These are phyloP conservation scores for Pseudogymnoascus sp. DNA, from an alignment of 2,329 filamentous ascomycete species.

Conservation along the genomic window DNA sequence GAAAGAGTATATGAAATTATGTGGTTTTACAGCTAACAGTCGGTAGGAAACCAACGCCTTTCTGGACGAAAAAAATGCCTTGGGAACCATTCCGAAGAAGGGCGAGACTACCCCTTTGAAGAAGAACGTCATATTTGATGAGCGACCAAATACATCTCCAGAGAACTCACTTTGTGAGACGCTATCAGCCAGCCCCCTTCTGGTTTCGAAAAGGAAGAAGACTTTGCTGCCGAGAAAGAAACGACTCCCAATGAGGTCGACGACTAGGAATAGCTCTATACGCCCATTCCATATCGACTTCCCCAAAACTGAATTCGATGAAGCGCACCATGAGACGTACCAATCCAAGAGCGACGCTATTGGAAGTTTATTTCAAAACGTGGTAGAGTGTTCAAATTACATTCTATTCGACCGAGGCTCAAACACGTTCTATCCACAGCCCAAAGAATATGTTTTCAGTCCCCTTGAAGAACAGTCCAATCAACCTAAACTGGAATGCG, in stretches of 20 bases:
- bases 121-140: background rate
- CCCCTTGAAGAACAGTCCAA: slow-evolving; percentile 3
- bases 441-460: slow-evolving; percentile 14
- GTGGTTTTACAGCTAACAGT: background rate
- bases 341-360: slow-evolving; percentile 17
- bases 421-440: slow-evolving; percentile 13
- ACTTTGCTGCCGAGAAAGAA: background rate
- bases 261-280: background rate
- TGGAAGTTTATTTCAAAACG: slow-evolving; percentile 16
- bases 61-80: background rate
- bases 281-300: slow-evolving; percentile 16
- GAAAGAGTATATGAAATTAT: background rate
- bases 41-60: background rate
- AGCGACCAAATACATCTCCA: background rate
- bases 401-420: slow-evolving; percentile 16
- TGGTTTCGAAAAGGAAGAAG: background rate
- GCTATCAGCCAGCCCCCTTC: background rate
- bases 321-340: slow-evolving; percentile 14
- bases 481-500: slow-evolving; percentile 12
- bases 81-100: background rate
- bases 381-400: slow-evolving; percentile 18
- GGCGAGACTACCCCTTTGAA: background rate
- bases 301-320: slow-evolving; percentile 14
- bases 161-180: background rate
- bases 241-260: background rate